Percentiles rank a stretch among this genome's conserved stretches.
Conservation (phyloP, 2,329 filamentous ascomycete genomes). For the Tolypocladium amazonense region DNA sequence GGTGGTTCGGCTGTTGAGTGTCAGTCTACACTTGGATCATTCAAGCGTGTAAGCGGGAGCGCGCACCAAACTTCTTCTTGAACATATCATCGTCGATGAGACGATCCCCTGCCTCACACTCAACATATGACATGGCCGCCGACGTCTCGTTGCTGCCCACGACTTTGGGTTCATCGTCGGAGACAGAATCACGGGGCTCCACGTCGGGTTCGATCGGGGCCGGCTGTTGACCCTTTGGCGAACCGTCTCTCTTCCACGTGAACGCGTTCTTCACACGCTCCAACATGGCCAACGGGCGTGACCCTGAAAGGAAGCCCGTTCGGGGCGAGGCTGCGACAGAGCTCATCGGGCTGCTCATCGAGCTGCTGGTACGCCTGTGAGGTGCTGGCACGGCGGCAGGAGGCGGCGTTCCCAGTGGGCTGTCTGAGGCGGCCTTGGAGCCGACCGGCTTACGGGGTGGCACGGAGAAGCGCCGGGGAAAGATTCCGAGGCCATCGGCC, state of each 20-base stretch:
- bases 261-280: neutral
- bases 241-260: neutral
- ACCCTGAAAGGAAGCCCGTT: neutral
- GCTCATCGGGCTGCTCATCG: neutral
- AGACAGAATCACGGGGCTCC: neutral
- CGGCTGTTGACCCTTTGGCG: neutral
- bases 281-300: neutral
- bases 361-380: too few relatives aligned
- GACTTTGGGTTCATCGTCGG: neutral
- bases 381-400: neutral
- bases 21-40: neutral
- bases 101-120: neutral
- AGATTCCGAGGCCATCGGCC: neutral
- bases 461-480: neutral
- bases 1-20: slow-evolving; percentile 14
- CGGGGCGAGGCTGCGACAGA: neutral
- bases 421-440: neutral
- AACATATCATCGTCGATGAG: slow-evolving; percentile 16
- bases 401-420: neutral
- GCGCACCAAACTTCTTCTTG: slow-evolving; percentile 19
- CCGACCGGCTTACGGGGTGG: neutral
- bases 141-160: neutral
- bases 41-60: neutral
- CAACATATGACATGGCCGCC: neutral
- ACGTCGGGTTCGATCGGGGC: neutral